phyloP scores from a whole-genome alignment of 768 basidiomycete genomes.

The Saitozyma sp. region DNA sequence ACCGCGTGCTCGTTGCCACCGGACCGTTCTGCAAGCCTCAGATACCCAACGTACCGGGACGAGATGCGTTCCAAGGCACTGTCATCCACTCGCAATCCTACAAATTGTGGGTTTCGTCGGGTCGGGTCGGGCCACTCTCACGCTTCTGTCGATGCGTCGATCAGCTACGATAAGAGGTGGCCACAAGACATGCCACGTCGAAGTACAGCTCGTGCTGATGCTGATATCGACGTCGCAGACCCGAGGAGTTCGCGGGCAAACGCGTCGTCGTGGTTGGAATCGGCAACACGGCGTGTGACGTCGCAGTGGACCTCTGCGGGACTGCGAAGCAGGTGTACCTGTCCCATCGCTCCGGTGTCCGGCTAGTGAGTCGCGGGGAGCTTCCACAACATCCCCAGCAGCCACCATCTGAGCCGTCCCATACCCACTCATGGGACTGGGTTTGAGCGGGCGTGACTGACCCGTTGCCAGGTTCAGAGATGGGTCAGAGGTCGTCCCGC shows the following conservation, averaged over 20 bases:
- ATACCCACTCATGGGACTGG: too few species aligned
- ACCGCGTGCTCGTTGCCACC: conserved; percentile 13
- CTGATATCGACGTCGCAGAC: conserved; percentile 2
- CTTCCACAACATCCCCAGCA: too few species aligned
- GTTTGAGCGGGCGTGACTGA: neutral
- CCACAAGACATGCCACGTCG: too few species aligned
- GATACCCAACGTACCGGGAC: neutral
- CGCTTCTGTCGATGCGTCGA: too few species aligned
- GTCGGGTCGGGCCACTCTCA: too few species aligned
- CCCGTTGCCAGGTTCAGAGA: conserved; percentile 1
- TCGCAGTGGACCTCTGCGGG: conserved; percentile 8
- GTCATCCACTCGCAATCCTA: conserved; percentile 9
- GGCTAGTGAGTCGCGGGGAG: conserved; percentile 8
- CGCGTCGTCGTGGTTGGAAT: conserved; percentile 17
- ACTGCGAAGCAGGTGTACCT: conserved; percentile 13
- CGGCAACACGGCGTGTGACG: conserved; percentile 17
- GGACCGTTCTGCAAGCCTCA: conserved; percentile 9
- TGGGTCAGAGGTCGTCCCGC: conserved; percentile 1
- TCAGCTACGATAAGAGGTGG: too few species aligned
- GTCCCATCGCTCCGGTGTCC: conserved; percentile 14
- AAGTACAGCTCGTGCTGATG: neutral
- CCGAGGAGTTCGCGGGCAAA: conserved; percentile 13
- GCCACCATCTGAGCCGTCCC: too few species aligned
- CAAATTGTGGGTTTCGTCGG: conserved; percentile 13
- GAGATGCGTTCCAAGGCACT: conserved; percentile 7